Evolutionary conservation across 148 eudicot genomes (phyloP).

Genomic region (Linanthus parryae): DNA sequence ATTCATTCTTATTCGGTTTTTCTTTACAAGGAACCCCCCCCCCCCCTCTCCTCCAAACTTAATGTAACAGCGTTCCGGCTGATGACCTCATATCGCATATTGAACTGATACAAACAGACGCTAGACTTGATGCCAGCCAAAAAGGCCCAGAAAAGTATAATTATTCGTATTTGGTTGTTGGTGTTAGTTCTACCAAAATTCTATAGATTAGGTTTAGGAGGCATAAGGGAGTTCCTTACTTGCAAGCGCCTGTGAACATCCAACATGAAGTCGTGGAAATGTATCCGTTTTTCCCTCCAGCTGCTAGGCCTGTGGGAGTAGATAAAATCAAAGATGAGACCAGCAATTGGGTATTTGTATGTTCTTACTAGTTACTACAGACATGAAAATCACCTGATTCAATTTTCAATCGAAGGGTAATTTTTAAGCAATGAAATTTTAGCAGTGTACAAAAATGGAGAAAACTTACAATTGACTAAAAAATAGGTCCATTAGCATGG

Average conservation of each 20-base stretch:
- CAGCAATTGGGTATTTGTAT: neutral
- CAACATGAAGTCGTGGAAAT: slow-evolving; percentile 98
- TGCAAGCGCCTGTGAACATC: slow-evolving; percentile 84
- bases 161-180: no score
- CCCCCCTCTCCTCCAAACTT: no score
- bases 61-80: no score
- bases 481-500: slow-evolving; percentile 98
- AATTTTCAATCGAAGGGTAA: neutral
- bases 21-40: no score
- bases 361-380: neutral
- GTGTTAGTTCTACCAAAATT: no score
- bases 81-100: no score
- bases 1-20: no score
- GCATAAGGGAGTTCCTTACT: no score
- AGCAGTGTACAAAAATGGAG: neutral
- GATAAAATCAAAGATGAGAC: neutral
- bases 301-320: slow-evolving; percentile 51
- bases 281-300: slow-evolving; percentile 93
- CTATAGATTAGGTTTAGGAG: no score
- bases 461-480: slow-evolving; percentile 66
- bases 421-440: neutral
- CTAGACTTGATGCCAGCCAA: no score
- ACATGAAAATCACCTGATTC: neutral
- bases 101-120: no score
- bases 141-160: no score